Evolutionary conservation across 139 green algal species (phyloP), one percentile per base, ranked within the genome.

Genomic region (Chlamydomonas sphaeroides): DNA sequence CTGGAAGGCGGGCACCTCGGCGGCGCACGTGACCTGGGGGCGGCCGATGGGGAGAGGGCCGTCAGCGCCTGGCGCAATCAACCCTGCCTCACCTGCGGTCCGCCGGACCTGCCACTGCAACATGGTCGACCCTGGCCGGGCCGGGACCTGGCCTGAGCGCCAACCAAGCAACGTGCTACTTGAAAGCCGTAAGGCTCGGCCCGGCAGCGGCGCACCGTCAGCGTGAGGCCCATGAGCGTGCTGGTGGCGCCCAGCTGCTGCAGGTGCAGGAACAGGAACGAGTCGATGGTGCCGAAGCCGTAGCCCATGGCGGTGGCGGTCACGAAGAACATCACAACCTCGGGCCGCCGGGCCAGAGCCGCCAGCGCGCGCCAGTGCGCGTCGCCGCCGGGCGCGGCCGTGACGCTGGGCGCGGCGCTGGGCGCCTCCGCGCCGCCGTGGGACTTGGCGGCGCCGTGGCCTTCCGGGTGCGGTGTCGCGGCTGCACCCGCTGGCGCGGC

Each of bases 211-310:
- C 67, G 26, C 28, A 82, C 82, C 53, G 88, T 90, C 39, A 92
- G 84, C 0, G 88, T 89, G 35, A 90, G 70, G 39, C 88, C 88
- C 88, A 92, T 92, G n/a, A 92, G 80, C 0, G 68, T 67, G 3
- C 71, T 53, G 17, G 53, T 78, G 35, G 82, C 88, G 17, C 86
- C 86, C 35, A 92, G 67, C 35, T 90, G 63, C 53, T 89, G 66
- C 30, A 92, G 76, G 69, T 85, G 88, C 42, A 92, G 68, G 62
- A 92, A 92, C 70, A 92, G 77, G 51, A 90, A 92, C 25, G 80
- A 84, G 38, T 89, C 88, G 21, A 90, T 90, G 30, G 68, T 81
- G 1, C 82, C 82, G 33, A 81, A 87, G 25, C 82, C 82, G 57
- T 82, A 78, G 28, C 81, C 71, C 63, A 82, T 72, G 15, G 63